Evolutionary conservation across 345 rosid genomes (phyloP), one percentile per base, ranked within the genome.

Genomic region (Eucalyptus camaldulensis): DNA sequence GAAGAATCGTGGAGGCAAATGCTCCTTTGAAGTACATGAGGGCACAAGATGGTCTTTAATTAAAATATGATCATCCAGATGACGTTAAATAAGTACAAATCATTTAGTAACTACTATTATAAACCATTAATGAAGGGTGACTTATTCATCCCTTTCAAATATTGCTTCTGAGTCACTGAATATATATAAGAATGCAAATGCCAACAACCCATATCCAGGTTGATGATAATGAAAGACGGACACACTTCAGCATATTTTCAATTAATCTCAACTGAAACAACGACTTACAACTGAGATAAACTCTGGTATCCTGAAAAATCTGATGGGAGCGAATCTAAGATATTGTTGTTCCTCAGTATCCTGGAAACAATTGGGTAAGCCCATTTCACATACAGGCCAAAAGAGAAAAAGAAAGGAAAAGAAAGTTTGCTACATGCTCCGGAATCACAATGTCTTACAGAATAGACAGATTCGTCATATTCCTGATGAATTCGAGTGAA

Each of bases 311-410:
- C 92, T 89, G 91, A 92, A 88, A 94, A 91, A 88, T 90, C n/a
- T 33, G 93, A 90, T 40, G 94, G 93, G 88, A 92, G 91, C 43
- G 93, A 90, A 60, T 90, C 94, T 19, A 91, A 90, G 62, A 92
- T 90, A 29, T 93, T 91, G 80, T 88, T 92, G 60, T 93, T 93
- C 88, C 94, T 56, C 69, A 92, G 65, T 86, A 89, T 90, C 88
- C 94, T 92, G 91, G 80, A 90, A 33, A 13, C 85, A n/a, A 85
- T 19, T 4, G 25, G 45, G 83, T 37, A 9, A 72, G 14, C 45
- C 81, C 83, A 37, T 21, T 9, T 76, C 45, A 16, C 5, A 11
- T 37, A 54, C 5, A 29, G 5, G 51, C 56, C 86, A 45, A 72
- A 15, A n/a, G 47, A 50, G 17, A 80, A 54, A 49, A 47, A 10